Conservation (phyloP, 2,329 filamentous ascomycete genomes). For the Pleomassaria siparia region DNA sequence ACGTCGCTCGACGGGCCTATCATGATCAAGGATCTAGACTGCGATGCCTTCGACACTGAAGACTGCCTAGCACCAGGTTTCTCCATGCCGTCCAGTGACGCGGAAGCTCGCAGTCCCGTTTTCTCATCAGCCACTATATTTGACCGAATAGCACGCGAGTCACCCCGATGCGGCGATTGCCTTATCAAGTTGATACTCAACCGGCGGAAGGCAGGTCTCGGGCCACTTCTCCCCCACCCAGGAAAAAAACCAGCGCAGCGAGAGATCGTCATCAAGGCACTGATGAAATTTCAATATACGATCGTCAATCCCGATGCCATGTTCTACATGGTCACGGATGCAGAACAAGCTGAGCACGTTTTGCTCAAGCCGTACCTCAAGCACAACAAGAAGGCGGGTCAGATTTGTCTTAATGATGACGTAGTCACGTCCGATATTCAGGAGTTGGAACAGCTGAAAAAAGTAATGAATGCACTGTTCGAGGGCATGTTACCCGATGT, state of each 20-base stretch:
- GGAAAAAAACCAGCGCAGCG: conserved; percentile 35
- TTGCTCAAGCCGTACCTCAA: conserved; percentile 42
- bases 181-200: conserved; percentile 46
- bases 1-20: conserved; percentile 47
- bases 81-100: conserved; percentile 40
- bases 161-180: conserved; percentile 47
- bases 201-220: conserved; percentile 37
- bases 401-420: conserved; percentile 50
- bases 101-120: conserved; percentile 36
- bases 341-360: conserved; percentile 45
- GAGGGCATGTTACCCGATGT: conserved; percentile 31
- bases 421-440: conserved; percentile 41
- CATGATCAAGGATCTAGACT: conserved; percentile 45
- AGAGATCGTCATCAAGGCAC: conserved; percentile 40
- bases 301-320: conserved; percentile 45
- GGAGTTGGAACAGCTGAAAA: conserved; percentile 38
- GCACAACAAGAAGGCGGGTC: conserved; percentile 38
- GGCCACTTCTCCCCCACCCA: conserved; percentile 40
- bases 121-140: conserved; percentile 46
- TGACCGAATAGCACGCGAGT: conserved; percentile 41
- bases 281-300: conserved; percentile 47
- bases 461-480: conserved; percentile 41
- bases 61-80: conserved; percentile 49
- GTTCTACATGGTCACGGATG: conserved; percentile 50
- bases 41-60: conserved; percentile 45